Percentiles rank a stretch among this genome's conserved stretches.
Conservation (phyloP, 257 asterid genomes). For the Solanum virginianum region DNA sequence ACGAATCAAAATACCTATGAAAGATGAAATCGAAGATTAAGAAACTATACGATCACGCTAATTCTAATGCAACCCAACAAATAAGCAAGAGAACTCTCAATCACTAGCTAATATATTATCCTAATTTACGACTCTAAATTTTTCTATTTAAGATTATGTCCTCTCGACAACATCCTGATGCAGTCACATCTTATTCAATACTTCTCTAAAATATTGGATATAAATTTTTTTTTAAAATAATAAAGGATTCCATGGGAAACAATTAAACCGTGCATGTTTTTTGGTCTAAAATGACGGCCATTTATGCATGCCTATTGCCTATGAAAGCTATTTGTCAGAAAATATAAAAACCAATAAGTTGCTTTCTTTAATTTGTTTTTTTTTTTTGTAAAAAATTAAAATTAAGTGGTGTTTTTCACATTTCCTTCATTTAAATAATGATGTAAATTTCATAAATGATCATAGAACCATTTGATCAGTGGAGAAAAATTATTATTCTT, state of each 20-base stretch:
- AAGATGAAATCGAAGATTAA: too few relatives aligned
- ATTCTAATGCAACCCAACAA: too few relatives aligned
- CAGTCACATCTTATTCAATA: too few relatives aligned
- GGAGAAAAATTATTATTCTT: neutral
- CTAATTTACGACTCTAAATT: too few relatives aligned
- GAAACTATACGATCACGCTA: too few relatives aligned
- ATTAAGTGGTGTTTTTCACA: neutral
- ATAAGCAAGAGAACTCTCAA: too few relatives aligned
- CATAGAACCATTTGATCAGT: neutral
- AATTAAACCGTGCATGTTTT: neutral
- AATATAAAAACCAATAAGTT: neutral
- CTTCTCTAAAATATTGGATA: too few relatives aligned
- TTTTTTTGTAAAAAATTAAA: neutral
- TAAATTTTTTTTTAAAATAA: neutral
- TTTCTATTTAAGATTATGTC: too few relatives aligned
- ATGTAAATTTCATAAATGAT: neutral
- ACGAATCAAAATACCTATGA: too few relatives aligned
- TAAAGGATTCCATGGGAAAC: neutral
- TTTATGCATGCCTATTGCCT: slow-evolving; percentile 31
- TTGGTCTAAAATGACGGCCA: slow-evolving; percentile 44
- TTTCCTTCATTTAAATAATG: neutral
- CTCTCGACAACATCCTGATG: too few relatives aligned
- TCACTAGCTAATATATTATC: too few relatives aligned
- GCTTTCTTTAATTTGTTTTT: neutral
- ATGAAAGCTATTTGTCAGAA: neutral